Percentiles rank a stretch among this genome's conserved stretches.
phyloP scores from a whole-genome alignment of 2,329 filamentous ascomycete species.

The Apiospora phragmitis region DNA sequence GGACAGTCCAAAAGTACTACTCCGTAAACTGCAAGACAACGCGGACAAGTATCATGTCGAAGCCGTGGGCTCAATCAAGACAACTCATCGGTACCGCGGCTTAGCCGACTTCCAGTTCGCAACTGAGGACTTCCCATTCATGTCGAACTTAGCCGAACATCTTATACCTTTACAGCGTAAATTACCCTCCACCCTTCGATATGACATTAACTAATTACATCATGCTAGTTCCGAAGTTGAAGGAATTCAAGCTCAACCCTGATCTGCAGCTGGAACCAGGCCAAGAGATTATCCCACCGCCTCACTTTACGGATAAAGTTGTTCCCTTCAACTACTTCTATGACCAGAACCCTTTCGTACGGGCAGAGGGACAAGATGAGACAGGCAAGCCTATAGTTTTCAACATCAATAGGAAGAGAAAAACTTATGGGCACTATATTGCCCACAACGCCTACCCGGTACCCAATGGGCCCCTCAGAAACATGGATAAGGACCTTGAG shows the following conservation, averaged over 20 bases:
- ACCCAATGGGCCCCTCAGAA: slow-evolving; percentile 59
- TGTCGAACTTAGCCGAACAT: slow-evolving; percentile 69
- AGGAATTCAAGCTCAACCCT: slow-evolving; percentile 66
- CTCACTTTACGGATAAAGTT: slow-evolving; percentile 72
- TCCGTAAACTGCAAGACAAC: slow-evolving; percentile 71
- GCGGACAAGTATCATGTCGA: slow-evolving; percentile 65
- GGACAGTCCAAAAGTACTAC: slow-evolving; percentile 56
- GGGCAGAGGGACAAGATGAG: slow-evolving; percentile 56
- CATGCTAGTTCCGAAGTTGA: slow-evolving; percentile 49
- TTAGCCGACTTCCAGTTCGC: slow-evolving; percentile 87
- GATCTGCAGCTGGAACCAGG: slow-evolving; percentile 58
- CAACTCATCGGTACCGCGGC: slow-evolving; percentile 83
- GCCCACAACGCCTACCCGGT: slow-evolving; percentile 63
- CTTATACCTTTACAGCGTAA: slow-evolving; percentile 71
- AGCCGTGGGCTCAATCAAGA: slow-evolving; percentile 69
- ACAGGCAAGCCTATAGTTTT: slow-evolving; percentile 52
- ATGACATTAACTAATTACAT: slow-evolving; percentile 20
- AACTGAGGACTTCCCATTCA: slow-evolving; percentile 66
- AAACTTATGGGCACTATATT: slow-evolving; percentile 56
- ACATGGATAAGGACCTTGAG: slow-evolving; percentile 59
- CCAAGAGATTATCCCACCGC: slow-evolving; percentile 76
- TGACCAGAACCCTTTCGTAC: slow-evolving; percentile 80
- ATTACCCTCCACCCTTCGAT: slow-evolving; percentile 14
- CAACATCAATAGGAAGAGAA: slow-evolving; percentile 58
- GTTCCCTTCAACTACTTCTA: slow-evolving; percentile 80